Percentiles rank a stretch among this genome's conserved stretches.
These are phyloP conservation scores for Tirmania nivea DNA, from an alignment of 495 filamentous ascomycete species.

Conservation along the genomic window DNA sequence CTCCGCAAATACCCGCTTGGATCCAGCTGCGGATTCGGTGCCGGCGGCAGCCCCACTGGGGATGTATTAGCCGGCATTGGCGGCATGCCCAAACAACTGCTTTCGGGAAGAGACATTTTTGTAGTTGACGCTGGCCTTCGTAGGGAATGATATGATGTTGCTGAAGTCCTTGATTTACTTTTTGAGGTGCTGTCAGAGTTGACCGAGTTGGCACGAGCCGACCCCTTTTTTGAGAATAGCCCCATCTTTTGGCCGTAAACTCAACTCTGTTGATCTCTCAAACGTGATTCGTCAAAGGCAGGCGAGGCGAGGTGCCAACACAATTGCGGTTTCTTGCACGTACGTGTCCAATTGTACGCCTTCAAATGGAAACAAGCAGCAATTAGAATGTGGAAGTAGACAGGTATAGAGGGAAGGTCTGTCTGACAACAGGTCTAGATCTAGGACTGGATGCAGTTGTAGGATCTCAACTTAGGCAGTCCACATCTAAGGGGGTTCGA, in stretches of 20 bases:
- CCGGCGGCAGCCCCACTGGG: slow-evolving; percentile 53
- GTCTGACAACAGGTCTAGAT: too few species aligned
- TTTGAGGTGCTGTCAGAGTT: slow-evolving; percentile 20
- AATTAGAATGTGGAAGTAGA: too few species aligned
- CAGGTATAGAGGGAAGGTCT: too few species aligned
- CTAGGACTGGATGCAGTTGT: too few species aligned
- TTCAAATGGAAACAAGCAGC: too few species aligned
- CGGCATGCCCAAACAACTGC: slow-evolving; percentile 26
- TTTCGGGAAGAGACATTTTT: slow-evolving; percentile 17
- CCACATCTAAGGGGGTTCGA: too few species aligned
- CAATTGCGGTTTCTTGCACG: neutral
- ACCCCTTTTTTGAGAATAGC: slow-evolving; percentile 41
- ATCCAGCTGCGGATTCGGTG: slow-evolving; percentile 76
- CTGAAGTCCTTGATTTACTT: neutral
- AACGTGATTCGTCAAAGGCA: neutral
- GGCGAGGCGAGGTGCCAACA: neutral
- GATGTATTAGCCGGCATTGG: slow-evolving; percentile 16
- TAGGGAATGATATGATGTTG: slow-evolving; percentile 28
- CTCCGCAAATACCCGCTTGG: slow-evolving; percentile 84
- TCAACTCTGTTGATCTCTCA: neutral
- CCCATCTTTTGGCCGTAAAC: slow-evolving; percentile 35
- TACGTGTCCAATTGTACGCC: too few species aligned
- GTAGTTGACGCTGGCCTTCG: slow-evolving; percentile 16
- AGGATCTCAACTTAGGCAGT: too few species aligned
- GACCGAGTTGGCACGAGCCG: slow-evolving; percentile 27